These are phyloP conservation scores for Colletotrichum tropicicola DNA, from an alignment of 2,329 filamentous ascomycete genomes.

Conservation along the genomic window DNA sequence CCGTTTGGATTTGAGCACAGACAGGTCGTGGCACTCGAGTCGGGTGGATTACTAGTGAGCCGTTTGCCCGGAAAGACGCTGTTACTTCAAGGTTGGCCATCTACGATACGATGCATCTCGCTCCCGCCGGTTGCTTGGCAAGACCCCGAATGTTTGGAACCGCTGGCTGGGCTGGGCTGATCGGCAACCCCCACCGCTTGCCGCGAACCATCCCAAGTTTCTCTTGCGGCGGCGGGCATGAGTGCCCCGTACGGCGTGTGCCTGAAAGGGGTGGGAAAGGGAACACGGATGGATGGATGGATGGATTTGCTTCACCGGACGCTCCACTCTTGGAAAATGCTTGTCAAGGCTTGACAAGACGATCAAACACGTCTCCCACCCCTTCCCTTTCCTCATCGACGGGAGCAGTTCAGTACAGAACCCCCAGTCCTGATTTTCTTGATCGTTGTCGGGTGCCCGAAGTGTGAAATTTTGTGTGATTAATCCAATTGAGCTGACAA, in stretches of 20 bases:
- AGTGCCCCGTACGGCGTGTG: not conserved
- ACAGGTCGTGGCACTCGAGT: not conserved
- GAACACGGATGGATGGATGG: not conserved
- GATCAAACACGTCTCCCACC: conserved; percentile 13
- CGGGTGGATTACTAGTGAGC: not conserved
- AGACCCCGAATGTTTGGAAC: conserved; percentile 3
- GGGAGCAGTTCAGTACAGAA: no score
- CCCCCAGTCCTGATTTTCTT: no score
- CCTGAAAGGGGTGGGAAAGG: not conserved
- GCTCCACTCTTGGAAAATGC: conserved; percentile 16
- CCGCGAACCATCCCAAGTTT: not conserved
- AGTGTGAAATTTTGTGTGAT: no score
- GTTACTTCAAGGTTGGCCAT: not conserved
- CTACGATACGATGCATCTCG: not conserved
- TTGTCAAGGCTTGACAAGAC: conserved; percentile 24
- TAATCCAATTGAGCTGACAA: no score
- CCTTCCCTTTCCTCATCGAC: not conserved
- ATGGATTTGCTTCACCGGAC: not conserved
- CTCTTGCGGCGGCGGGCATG: not conserved
- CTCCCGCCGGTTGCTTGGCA: conserved; percentile 14
- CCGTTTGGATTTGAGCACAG: not conserved
- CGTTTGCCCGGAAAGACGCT: not conserved
- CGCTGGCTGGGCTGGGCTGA: not conserved
- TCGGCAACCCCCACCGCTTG: not conserved
- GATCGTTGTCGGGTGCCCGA: not conserved